Conservation (phyloP, 352 stramenopile genomes). For the Globisporangium heterothallicum region DNA sequence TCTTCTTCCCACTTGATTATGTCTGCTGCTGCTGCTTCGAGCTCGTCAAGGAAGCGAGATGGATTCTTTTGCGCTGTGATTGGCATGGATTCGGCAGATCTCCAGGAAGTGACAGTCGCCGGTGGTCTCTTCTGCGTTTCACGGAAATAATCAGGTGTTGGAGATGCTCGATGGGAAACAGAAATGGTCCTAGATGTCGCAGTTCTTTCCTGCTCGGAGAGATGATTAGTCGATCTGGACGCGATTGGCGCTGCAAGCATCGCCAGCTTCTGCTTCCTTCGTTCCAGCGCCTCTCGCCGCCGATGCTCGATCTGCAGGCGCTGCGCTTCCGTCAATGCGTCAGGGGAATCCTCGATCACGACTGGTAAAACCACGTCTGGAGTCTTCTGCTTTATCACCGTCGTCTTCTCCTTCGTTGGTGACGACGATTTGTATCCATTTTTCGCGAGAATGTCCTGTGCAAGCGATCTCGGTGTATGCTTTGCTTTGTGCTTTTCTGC, state of each 20-base stretch:
- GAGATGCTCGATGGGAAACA: too few species aligned
- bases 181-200: too few species aligned
- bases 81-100: too few species aligned
- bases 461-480: constrained; percentile 60
- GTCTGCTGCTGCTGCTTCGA: constrained; percentile 17
- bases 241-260: background rate
- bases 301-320: constrained; percentile 43
- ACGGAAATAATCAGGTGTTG: too few species aligned
- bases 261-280: constrained; percentile 26
- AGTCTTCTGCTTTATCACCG: background rate
- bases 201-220: too few species aligned
- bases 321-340: constrained; percentile 50
- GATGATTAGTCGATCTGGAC: too few species aligned
- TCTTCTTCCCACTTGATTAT: constrained; percentile 20
- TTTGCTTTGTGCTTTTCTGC: constrained; percentile 35
- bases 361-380: background rate
- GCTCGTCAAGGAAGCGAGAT: constrained; percentile 14
- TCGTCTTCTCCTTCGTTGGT: background rate
- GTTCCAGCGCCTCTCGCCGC: constrained; percentile 51
- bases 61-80: background rate
- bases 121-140: too few species aligned
- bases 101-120: too few species aligned
- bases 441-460: constrained; percentile 51
- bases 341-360: constrained; percentile 22
- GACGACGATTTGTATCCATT: constrained; percentile 41